Evolutionary conservation across 2,329 filamentous ascomycete genomes (phyloP).

Genomic region (Talaromyces rugulosus): DNA sequence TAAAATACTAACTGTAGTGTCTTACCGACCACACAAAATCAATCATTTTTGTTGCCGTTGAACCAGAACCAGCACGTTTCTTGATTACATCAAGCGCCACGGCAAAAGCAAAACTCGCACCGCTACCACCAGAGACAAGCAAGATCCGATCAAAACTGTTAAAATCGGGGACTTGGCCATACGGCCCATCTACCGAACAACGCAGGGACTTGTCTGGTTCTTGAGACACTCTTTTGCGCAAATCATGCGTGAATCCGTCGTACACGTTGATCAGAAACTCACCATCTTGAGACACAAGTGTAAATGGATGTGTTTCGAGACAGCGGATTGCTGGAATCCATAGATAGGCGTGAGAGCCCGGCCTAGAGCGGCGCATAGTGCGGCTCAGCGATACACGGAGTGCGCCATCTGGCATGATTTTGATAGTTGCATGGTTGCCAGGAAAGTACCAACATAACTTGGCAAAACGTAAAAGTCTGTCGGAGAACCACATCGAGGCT

Average conservation of each 20-base stretch:
- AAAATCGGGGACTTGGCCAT: neutral
- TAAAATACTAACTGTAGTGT: neutral
- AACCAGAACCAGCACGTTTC: neutral
- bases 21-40: neutral
- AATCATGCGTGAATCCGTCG: neutral
- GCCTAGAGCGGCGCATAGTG: neutral
- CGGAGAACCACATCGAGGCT: conserved; percentile 10
- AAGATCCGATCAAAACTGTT: neutral
- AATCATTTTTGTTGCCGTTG: neutral
- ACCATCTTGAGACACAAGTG: neutral
- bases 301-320: neutral
- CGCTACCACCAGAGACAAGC: neutral
- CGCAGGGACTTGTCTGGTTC: neutral
- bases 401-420: neutral
- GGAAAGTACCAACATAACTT: conserved; percentile 14
- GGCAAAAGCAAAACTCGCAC: neutral
- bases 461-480: conserved; percentile 10
- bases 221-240: neutral
- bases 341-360: neutral
- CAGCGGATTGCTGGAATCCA: neutral
- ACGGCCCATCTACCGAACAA: neutral
- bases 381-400: neutral
- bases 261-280: neutral
- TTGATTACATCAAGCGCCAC: neutral
- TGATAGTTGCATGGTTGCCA: conserved; percentile 3